Conservation (phyloP, 208 protist species). For the Jaenimonas drosophilae region DNA sequence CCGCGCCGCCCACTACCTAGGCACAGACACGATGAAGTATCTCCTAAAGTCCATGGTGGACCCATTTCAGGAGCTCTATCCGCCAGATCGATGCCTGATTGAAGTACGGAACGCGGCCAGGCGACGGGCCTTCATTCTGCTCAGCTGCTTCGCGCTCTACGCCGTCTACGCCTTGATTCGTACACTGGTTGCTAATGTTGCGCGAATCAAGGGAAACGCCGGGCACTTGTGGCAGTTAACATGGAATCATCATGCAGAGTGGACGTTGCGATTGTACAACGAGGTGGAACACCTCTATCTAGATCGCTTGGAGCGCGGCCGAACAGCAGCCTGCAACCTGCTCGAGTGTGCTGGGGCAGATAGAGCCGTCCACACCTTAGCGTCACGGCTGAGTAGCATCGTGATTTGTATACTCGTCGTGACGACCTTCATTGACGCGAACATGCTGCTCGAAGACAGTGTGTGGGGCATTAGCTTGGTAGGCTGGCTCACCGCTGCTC, state of each 20-base stretch:
- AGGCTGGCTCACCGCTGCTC: conserved; percentile 60
- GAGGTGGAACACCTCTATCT: conserved; percentile 65
- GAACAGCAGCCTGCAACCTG: conserved; percentile 42
- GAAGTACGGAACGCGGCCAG: too few species aligned
- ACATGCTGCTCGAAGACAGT: conserved; percentile 44
- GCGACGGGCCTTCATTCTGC: too few species aligned
- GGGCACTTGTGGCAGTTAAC: conserved; percentile 28
- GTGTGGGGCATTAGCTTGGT: conserved; percentile 46
- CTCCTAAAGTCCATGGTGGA: too few species aligned
- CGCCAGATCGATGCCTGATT: too few species aligned
- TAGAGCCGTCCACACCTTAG: conserved; percentile 28
- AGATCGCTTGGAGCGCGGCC: conserved; percentile 31
- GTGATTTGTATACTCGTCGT: conserved; percentile 33
- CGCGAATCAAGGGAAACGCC: conserved; percentile 45
- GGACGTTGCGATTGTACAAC: conserved; percentile 79
- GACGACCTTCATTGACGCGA: conserved; percentile 64
- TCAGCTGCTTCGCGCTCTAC: conserved; percentile 45
- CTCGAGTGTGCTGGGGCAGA: conserved; percentile 27
- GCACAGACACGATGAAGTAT: too few species aligned
- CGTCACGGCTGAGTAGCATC: conserved; percentile 43
- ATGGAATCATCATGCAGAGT: conserved; percentile 48
- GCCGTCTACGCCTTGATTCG: conserved; percentile 39
- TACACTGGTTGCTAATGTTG: conserved; percentile 63
- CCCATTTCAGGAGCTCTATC: too few species aligned
- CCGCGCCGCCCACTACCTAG: too few species aligned